Evolutionary conservation across 2,329 filamentous ascomycete genomes (phyloP).

Genomic region (Xylaria sp.): DNA sequence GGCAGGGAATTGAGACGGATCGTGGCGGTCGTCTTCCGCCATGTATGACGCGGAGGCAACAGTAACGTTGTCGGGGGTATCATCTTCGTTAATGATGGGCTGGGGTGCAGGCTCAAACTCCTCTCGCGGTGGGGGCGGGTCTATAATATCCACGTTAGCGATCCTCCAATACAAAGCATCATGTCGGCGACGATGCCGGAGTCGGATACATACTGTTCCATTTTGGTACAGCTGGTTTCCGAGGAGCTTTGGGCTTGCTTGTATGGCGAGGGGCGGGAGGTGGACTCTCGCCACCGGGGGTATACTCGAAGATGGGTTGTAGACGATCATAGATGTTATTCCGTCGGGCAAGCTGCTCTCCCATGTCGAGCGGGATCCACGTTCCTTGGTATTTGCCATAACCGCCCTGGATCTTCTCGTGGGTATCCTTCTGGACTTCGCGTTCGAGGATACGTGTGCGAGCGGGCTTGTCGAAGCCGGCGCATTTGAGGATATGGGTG

Average conservation of each 20-base stretch:
- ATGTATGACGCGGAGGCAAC: constrained; percentile 80
- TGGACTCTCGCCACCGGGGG: constrained; percentile 77
- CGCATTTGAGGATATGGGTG: constrained; percentile 96
- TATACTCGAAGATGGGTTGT: constrained; percentile 81
- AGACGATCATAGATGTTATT: constrained; percentile 84
- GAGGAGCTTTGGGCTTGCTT: constrained; percentile 75
- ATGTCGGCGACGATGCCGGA: neutral
- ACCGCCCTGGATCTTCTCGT: constrained; percentile 97
- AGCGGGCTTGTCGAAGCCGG: constrained; percentile 94
- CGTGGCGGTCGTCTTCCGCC: constrained; percentile 73
- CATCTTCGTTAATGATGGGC: constrained; percentile 65
- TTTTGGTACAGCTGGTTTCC: constrained; percentile 60
- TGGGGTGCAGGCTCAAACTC: constrained; percentile 60
- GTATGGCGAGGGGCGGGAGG: constrained; percentile 91
- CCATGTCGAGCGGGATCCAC: constrained; percentile 86
- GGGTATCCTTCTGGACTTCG: constrained; percentile 91
- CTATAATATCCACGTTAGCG: constrained; percentile 27
- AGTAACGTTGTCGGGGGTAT: constrained; percentile 77
- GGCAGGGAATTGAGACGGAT: constrained; percentile 60
- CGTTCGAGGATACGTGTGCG: constrained; percentile 91
- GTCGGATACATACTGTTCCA: constrained; percentile 40
- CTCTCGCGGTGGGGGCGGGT: constrained; percentile 44
- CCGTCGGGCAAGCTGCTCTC: constrained; percentile 74
- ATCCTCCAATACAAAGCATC: neutral
- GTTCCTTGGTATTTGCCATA: constrained; percentile 99